Evolutionary conservation across 2,329 filamentous ascomycete species (phyloP), one percentile per base, ranked within the genome.

Genomic region (Colletotrichum melonis): DNA sequence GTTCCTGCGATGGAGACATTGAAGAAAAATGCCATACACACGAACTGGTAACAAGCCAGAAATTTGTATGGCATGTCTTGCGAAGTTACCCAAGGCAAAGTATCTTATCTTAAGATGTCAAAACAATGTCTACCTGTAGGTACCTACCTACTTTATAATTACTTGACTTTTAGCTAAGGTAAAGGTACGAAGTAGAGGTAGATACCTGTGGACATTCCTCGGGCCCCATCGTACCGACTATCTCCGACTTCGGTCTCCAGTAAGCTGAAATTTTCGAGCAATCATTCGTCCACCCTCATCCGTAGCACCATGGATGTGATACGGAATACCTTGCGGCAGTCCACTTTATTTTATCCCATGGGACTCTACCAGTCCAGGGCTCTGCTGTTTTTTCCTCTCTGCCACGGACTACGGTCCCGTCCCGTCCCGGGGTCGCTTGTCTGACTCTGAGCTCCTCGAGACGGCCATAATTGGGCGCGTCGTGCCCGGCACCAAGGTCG

Each of bases 241-340:
- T 73, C 71, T 73, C 71, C 71, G 71, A 73, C 67, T 73, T 73
- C 71, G 71, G 71, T 62, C 67, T 60, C 71, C 62, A 71, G 71
- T 73, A 57, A 73, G 67, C 67, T 66, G 67, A 70, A 71, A 73
- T 71, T 73, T 71, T 59, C 67, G 49, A 57, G 46, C 46, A 28
- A 16, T 56, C 30, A 73, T 73, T 73, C 71, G 71, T 60, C 56
- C 49, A 64, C 28, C n/a, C 38, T 55, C 24, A 26, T 24, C 28
- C 49, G 56, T 32, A 19, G 58, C 35, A 55, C 67, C 54, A 26
- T 38, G 28, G 38, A 42, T 42, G 38, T 42, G 38, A 42, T 42
- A 42, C 24, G 32, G 32, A 35, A 35, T 12, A 12, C 32, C 32
- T 35, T 35, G 32, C 32, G 30, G 14, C 3, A 63, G 19, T 64